A percentile compares a stretch with the other conserved stretches of the same genome.
Conservation (phyloP, 192 early-diverging fungal genomes). For the Linnemannia schmuckeri region DNA sequence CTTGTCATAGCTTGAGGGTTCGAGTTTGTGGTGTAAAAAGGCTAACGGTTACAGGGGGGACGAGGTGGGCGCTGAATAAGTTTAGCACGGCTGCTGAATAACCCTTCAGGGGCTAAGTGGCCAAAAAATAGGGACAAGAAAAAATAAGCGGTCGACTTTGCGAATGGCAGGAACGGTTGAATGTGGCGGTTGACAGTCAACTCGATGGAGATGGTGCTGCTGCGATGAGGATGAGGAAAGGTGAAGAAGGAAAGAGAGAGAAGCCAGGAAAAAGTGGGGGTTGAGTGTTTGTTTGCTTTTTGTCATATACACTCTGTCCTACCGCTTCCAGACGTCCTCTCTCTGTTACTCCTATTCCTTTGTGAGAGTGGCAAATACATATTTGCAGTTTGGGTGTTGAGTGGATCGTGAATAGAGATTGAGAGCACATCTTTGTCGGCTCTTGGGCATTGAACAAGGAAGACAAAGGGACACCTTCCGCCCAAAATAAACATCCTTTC, state of each 20-base stretch:
- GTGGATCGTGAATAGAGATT: background rate
- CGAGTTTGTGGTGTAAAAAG: background rate
- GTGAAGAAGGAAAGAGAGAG: background rate
- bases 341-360: background rate
- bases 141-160: too few relatives aligned
- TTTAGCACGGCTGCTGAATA: too few relatives aligned
- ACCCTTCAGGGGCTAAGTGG: too few relatives aligned
- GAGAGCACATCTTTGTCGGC: slow-evolving; percentile 1
- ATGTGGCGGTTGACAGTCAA: slow-evolving; percentile 1
- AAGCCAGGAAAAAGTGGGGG: too few relatives aligned
- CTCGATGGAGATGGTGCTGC: background rate
- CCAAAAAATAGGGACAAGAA: too few relatives aligned
- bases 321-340: too few relatives aligned
- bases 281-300: too few relatives aligned
- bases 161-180: slow-evolving; percentile 26
- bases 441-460: background rate
- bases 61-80: background rate
- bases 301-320: too few relatives aligned
- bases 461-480: background rate
- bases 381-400: background rate
- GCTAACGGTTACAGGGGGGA: background rate
- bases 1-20: background rate
- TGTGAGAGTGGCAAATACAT: background rate
- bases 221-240: background rate
- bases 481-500: background rate